phyloP scores from a whole-genome alignment of 2,329 filamentous ascomycete species.

The Ceratocystis papillata region DNA sequence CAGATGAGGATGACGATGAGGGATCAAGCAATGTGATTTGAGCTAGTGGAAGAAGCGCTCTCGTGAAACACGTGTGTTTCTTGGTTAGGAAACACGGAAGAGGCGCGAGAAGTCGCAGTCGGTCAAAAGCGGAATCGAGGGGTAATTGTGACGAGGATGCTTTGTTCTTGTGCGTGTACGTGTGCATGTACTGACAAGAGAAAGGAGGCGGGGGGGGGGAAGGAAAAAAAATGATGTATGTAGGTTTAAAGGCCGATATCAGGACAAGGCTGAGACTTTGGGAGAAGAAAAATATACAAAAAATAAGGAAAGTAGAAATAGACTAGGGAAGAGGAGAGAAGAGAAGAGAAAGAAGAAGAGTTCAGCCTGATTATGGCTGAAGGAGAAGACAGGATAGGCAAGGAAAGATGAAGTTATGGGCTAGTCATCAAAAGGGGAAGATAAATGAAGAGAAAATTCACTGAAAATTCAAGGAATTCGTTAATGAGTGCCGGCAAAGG shows the following conservation, averaged over 20 bases:
- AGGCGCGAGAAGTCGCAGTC: background rate
- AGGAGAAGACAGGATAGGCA: background rate
- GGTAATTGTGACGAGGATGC: background rate
- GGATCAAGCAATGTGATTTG: background rate
- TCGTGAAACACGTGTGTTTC: background rate
- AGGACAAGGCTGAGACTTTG: too few relatives aligned
- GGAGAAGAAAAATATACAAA: background rate
- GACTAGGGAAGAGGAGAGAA: background rate
- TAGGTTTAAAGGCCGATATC: too few relatives aligned
- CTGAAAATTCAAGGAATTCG: background rate
- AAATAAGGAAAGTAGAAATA: background rate
- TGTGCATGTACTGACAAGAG: background rate
- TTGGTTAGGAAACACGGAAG: background rate
- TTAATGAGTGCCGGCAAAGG: slow-evolving; percentile 3
- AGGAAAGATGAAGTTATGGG: background rate
- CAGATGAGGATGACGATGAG: background rate
- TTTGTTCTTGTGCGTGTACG: background rate
- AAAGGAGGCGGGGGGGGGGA: background rate
- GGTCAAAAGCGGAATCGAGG: background rate
- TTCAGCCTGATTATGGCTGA: background rate
- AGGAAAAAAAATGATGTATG: background rate
- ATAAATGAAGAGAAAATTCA: background rate
- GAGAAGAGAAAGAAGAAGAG: background rate
- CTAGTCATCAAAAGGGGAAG: background rate
- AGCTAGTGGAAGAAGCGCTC: too few relatives aligned